phyloP scores from a whole-genome alignment of 73 alveolate species.

The Paramecium sexaurelia region DNA sequence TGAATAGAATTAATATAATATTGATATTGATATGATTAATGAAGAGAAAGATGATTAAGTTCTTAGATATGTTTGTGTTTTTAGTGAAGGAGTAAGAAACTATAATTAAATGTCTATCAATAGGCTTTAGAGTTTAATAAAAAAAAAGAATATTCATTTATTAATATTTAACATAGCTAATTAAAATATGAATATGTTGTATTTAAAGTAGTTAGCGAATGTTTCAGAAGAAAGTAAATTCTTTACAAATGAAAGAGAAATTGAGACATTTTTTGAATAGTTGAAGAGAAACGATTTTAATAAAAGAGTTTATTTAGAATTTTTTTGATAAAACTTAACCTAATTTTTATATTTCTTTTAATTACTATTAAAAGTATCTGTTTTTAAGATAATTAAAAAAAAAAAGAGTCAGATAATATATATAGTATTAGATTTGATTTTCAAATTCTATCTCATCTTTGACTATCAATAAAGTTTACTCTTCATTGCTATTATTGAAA shows the following conservation, averaged over 20 bases:
- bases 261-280: background rate
- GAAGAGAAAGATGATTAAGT: conserved; percentile 16
- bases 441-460: background rate
- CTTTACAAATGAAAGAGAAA: background rate
- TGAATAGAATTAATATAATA: background rate
- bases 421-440: background rate
- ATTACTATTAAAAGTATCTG: background rate
- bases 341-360: background rate
- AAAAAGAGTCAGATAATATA: background rate
- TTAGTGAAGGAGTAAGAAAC: conserved; percentile 45
- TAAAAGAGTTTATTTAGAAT: conserved; percentile 47
- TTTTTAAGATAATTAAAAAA: background rate
- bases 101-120: background rate
- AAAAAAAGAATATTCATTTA: background rate
- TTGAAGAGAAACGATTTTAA: background rate
- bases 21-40: background rate
- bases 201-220: background rate
- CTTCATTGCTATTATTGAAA: background rate
- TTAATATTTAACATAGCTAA: conserved; percentile 19
- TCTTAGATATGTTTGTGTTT: background rate
- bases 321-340: background rate
- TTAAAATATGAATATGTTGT: conserved; percentile 52
- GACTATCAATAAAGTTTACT: background rate
- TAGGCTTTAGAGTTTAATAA: background rate
- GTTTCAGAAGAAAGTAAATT: conserved; percentile 22